Evolutionary conservation across 2,329 filamentous ascomycete species (phyloP), one percentile per base, ranked within the genome.

Genomic region (Phoma herbarum): DNA sequence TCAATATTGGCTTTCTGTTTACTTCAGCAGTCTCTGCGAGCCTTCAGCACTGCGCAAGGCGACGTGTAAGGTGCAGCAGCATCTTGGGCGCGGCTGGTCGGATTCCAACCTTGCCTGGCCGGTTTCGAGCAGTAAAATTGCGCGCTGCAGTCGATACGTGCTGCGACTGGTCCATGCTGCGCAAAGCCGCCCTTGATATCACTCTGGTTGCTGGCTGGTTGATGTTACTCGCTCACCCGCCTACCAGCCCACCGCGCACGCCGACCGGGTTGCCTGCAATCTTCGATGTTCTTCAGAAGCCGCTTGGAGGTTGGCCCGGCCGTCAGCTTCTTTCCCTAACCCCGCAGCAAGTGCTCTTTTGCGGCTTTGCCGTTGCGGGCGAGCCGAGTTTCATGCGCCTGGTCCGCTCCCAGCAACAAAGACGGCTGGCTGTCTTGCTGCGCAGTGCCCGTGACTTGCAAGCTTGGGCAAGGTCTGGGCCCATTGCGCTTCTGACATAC

Each of bases 131-230:
- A 46, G 18, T 49, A 31, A 54, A 50, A 54, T 54, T 59, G 56
- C 50, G 56, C 56, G 50, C 46, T 54, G 46, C 50, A 54, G 45
- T 53, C 33, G 31, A 35, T 39, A 28, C 50, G 56, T 54, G 25
- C 41, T 59, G 51, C 56, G 46, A 59, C 56, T 59, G 56, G 56
- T 42, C 56, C 39, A 43, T 42, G 41, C 56, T 59, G 50, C 50
- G 37, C 39, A 54, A 54, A 54, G 33, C 51, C 50, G 50, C 56
- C 56, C 56, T 59, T 54, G 56, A 54, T 50, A 50, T 59, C 56
- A 51, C 20, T 59, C 14, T 31, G 50, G 50, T 16, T 59, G 56
- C 43, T 46, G 50, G 50, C 50, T 42, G 50, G 25, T 47, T 35
- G 50, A 54, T 42, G 56, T 54, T 42, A 54, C 56, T 59, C 51